A percentile compares a stretch with the other conserved stretches of the same genome.
phyloP scores from a whole-genome alignment of 306 rosid genomes.

The Cucurbita moschata region DNA sequence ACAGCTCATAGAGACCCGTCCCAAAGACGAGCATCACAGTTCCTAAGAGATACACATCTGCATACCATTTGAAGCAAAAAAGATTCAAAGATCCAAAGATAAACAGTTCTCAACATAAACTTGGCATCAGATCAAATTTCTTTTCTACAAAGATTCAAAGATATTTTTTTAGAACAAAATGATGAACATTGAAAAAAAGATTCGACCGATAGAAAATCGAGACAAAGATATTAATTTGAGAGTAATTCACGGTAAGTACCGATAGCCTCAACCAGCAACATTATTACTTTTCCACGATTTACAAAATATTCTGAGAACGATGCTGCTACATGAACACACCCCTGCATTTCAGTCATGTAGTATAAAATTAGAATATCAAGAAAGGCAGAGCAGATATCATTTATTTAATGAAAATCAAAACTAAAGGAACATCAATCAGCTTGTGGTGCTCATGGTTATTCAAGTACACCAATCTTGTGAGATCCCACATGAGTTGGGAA shows the following conservation, averaged over 20 bases:
- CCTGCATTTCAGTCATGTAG: conserved; percentile 34
- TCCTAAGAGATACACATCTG: conserved; percentile 89
- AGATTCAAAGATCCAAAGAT: background rate
- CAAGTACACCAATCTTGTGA: background rate
- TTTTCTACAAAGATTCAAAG: background rate
- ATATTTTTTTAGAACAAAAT: background rate
- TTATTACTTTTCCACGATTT: conserved; percentile 47
- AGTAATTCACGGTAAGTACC: conserved; percentile 33
- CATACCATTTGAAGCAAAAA: conserved; percentile 13
- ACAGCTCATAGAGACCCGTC: conserved; percentile 92
- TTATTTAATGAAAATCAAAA: background rate
- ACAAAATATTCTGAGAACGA: conserved; percentile 36
- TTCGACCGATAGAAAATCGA: background rate
- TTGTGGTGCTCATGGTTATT: background rate
- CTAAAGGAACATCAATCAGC: background rate
- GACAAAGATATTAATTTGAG: background rate
- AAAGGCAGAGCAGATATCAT: background rate
- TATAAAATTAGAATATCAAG: background rate
- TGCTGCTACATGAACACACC: conserved; percentile 42
- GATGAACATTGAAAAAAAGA: background rate
- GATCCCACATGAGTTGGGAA: too few relatives aligned
- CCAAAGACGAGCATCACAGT: conserved; percentile 97
- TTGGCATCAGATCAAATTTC: background rate
- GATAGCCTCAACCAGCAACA: conserved; percentile 64
- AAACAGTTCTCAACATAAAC: background rate